Percentiles rank a stretch among this genome's conserved stretches.
phyloP scores from a whole-genome alignment of 495 filamentous ascomycete species.

The Annulohypoxylon nitens region DNA sequence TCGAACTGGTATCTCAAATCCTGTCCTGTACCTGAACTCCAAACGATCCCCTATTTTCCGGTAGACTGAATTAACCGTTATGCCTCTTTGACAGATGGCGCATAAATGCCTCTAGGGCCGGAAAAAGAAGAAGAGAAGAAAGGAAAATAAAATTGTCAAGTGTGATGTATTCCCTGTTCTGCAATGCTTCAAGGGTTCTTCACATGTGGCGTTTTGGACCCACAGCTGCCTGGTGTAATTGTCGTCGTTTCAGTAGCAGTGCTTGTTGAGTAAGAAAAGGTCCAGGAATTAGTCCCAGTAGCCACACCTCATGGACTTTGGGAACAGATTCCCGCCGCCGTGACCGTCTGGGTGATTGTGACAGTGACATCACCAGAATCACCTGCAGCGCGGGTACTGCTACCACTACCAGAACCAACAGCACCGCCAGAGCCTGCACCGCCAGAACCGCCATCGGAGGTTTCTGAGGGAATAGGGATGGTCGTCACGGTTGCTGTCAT shows the following conservation, averaged over 20 bases:
- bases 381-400: background rate
- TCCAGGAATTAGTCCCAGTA: constrained; percentile 23
- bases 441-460: constrained; percentile 14
- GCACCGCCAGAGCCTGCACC: background rate
- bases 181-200: constrained; percentile 24
- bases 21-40: constrained; percentile 34
- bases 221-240: constrained; percentile 19
- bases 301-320: constrained; percentile 42
- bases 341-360: constrained; percentile 47
- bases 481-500: constrained; percentile 17
- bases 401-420: background rate
- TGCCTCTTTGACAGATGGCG: constrained; percentile 12
- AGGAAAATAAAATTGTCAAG: background rate
- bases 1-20: constrained; percentile 41
- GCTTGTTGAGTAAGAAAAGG: constrained; percentile 29
- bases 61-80: constrained; percentile 11
- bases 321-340: constrained; percentile 39
- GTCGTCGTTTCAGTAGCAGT: constrained; percentile 34
- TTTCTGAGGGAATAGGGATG: constrained; percentile 32
- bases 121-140: constrained; percentile 39
- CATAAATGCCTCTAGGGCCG: constrained; percentile 37
- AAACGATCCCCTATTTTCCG: constrained; percentile 22
- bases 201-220: constrained; percentile 17
- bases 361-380: constrained; percentile 37
- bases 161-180: background rate